Percentiles rank a stretch among this genome's conserved stretches.
Evolutionary conservation across 2,329 filamentous ascomycete genomes (phyloP).

Genomic region (Ceratocystis lukuohia): DNA sequence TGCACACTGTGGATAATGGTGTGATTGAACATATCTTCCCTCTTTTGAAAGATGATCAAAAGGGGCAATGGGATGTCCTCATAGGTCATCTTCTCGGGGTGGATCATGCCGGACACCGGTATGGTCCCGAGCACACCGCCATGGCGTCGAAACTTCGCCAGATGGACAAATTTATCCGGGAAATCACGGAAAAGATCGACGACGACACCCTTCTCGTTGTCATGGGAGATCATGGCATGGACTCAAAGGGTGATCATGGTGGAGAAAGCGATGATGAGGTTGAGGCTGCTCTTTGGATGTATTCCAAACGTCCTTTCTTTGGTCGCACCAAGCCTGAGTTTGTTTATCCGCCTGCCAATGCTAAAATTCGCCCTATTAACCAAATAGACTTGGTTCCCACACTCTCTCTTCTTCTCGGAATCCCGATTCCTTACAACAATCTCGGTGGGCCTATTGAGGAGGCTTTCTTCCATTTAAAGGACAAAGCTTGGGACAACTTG

Average conservation of each 20-base stretch:
- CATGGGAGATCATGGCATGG: slow-evolving; percentile 99
- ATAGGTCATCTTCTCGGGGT: slow-evolving; percentile 91
- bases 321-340: slow-evolving; percentile 56
- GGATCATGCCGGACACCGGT: slow-evolving; percentile 91
- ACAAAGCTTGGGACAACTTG: slow-evolving; percentile 62
- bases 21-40: slow-evolving; percentile 86
- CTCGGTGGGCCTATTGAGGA: slow-evolving; percentile 87
- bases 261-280: slow-evolving; percentile 95
- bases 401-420: slow-evolving; percentile 69
- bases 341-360: slow-evolving; percentile 48
- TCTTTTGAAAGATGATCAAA: slow-evolving; percentile 52
- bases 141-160: slow-evolving; percentile 85
- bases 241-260: slow-evolving; percentile 92
- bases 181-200: slow-evolving; percentile 59
- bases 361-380: slow-evolving; percentile 60
- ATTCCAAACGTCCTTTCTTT: slow-evolving; percentile 76
- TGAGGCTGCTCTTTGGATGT: slow-evolving; percentile 95
- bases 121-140: slow-evolving; percentile 81
- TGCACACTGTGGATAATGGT: slow-evolving; percentile 93
- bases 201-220: slow-evolving; percentile 80
- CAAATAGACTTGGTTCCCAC: slow-evolving; percentile 97
- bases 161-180: slow-evolving; percentile 70
- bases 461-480: slow-evolving; percentile 62
- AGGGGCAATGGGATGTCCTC: slow-evolving; percentile 76
- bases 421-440: slow-evolving; percentile 94